Base-by-base conservation (phyloP, 148 eudicot genomes). In the Mesembryanthemum crystallinum region DNA sequence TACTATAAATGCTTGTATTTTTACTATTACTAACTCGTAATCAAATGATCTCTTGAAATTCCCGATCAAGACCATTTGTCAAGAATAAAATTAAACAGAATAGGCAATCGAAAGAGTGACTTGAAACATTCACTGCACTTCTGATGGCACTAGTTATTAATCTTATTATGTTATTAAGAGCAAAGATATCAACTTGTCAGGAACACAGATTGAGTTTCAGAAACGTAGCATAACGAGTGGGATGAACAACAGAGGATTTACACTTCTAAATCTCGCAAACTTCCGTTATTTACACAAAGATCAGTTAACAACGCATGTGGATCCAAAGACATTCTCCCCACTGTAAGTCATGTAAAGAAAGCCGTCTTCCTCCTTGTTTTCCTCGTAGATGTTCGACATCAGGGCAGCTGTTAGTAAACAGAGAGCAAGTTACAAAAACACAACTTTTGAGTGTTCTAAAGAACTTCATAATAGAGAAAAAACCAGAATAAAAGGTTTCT, bases 241-340 rank as follows among this genome's bases (percentile, higher is more conserved):
- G 64, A 39, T 8, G 3, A 80, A 45, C 43, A 74, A 15, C 24
- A 6, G 33, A 58, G 60, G 45, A 76, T 76, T 65, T 76, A 81
- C 79, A 76, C 23, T 35, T 70, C 49, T 65, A 62, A 8, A 23
- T 55, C 32, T 70, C 0, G 64, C 8, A 32, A 21, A 59, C 47
- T 55, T 72, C 60, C 37, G 7, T 65, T 65, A 71, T 70, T 68
- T 52, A 28, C n/a, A 43, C 62, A 21, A n/a, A 20, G 37, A 69
- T 76, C 63, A 76, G 67, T 65, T 29, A 25, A 15, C 3, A 35
- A 51, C 20, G 74, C 43, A 72, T 1, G 47, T 67, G 54, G 67
- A 82, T 27, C 94, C 94, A 63, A 89, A 89, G 47, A 90, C 89
- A 82, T 89, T 89, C 81, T 89, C 93, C 35, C 93, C 93, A 32